phyloP scores from a whole-genome alignment of 352 stramenopile genomes.

The Globisporangium nunn region DNA sequence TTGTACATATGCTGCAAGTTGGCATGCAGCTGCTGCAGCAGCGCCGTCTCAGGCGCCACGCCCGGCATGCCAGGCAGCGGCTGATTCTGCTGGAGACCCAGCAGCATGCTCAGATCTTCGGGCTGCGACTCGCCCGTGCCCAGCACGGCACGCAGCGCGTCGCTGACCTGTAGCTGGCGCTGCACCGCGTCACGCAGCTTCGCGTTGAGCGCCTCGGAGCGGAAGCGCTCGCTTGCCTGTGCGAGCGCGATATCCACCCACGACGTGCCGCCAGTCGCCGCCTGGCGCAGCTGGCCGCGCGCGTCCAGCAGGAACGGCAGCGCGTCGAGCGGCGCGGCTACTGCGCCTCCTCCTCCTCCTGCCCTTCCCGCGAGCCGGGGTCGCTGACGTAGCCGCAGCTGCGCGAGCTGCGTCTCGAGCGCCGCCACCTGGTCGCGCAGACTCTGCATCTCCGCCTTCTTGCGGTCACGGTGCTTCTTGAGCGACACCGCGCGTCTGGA shows the following conservation, averaged over 20 bases:
- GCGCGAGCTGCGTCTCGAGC: constrained; percentile 2
- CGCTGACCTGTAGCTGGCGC: not conserved
- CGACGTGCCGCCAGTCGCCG: not conserved
- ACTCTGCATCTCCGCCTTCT: constrained; percentile 2
- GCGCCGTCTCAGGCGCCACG: not conserved
- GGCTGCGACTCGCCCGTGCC: no score
- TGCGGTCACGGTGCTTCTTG: constrained; percentile 5
- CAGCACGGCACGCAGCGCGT: not conserved
- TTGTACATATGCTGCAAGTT: constrained; percentile 4
- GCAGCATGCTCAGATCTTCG: not conserved
- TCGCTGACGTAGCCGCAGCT: not conserved
- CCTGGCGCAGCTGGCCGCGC: not conserved
- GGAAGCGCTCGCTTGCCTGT: not conserved
- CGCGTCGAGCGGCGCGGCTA: not conserved
- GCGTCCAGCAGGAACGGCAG: not conserved
- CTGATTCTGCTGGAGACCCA: not conserved
- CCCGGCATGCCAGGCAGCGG: not conserved
- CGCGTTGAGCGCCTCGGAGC: constrained; percentile 3
- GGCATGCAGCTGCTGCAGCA: constrained; percentile 1
- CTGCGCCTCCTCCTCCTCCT: no score
- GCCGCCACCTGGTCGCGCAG: not conserved
- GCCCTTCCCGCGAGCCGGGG: not conserved
- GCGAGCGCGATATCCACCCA: constrained; percentile 3
- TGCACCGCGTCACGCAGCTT: constrained; percentile 3
- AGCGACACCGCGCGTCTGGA: not conserved